Evolutionary conservation across 352 stramenopile genomes (phyloP).

Genomic region (Aphanomyces invadans): DNA sequence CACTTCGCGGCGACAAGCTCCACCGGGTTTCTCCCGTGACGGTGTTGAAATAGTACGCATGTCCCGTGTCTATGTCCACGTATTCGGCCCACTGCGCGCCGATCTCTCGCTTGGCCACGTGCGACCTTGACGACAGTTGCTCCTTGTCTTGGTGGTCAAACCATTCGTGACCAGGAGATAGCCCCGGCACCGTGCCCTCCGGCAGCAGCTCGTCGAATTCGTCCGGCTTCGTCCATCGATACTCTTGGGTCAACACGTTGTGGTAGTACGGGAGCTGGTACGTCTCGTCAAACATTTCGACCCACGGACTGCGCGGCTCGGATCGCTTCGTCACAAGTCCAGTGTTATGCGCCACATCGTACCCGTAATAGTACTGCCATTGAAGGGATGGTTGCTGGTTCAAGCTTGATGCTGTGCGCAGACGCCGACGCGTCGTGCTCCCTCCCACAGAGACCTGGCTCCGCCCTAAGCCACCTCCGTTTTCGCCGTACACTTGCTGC

Average conservation of each 20-base stretch:
- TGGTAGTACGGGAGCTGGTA: conserved; percentile 53
- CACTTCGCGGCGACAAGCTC: conserved; percentile 70
- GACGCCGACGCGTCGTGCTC: conserved; percentile 1
- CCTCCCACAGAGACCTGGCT: too few species aligned
- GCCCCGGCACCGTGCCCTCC: conserved; percentile 36
- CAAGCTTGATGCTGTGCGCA: not conserved
- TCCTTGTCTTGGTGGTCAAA: conserved; percentile 34
- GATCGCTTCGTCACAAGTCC: conserved; percentile 30
- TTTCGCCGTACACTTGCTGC: conserved; percentile 22
- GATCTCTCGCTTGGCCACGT: conserved; percentile 35
- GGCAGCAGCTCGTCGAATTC: conserved; percentile 48
- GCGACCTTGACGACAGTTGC: conserved; percentile 30
- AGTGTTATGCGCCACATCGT: conserved; percentile 40
- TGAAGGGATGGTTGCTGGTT: conserved; percentile 36
- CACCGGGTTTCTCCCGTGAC: conserved; percentile 80
- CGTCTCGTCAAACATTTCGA: conserved; percentile 41
- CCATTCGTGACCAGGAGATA: conserved; percentile 39
- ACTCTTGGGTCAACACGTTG: conserved; percentile 66
- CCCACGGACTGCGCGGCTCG: conserved; percentile 48
- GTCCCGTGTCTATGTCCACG: conserved; percentile 60
- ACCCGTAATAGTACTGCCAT: conserved; percentile 74
- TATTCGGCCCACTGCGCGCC: conserved; percentile 80
- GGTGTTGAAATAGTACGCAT: conserved; percentile 90
- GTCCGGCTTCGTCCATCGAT: conserved; percentile 62
- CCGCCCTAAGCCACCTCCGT: not conserved